phyloP scores from a whole-genome alignment of 1,284 basidiomycete genomes.

The Ganoderma lingzhi region DNA sequence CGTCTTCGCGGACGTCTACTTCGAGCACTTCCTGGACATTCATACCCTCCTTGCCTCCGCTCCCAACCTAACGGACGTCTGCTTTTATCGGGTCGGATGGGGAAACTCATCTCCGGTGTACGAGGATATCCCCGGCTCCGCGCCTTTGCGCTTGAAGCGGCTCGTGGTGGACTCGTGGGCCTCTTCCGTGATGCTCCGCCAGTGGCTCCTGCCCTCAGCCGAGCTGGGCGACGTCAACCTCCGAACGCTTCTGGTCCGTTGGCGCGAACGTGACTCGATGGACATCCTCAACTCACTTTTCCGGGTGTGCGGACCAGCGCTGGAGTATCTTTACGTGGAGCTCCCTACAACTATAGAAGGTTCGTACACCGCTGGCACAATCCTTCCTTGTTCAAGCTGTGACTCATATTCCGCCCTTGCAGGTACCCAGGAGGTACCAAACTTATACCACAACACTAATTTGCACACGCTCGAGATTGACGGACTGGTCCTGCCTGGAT shows the following conservation, averaged over 20 bases:
- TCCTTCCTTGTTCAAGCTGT: not conserved
- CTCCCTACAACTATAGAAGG: slow-evolving; percentile 26
- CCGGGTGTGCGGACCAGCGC: slow-evolving; percentile 25
- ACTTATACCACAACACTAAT: slow-evolving; percentile 22
- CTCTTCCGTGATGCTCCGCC: slow-evolving; percentile 23
- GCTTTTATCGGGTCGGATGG: slow-evolving; percentile 32
- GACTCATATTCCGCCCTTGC: not conserved
- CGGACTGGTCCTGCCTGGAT: slow-evolving; percentile 32
- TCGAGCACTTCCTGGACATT: slow-evolving; percentile 30
- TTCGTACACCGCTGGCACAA: slow-evolving; percentile 10
- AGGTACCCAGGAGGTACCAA: slow-evolving; percentile 21
- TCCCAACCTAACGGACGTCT: slow-evolving; percentile 20
- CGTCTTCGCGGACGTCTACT: slow-evolving; percentile 33
- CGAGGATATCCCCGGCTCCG: slow-evolving; percentile 4
- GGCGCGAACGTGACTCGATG: slow-evolving; percentile 30
- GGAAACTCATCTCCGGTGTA: slow-evolving; percentile 18
- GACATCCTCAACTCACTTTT: slow-evolving; percentile 29
- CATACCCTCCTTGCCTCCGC: slow-evolving; percentile 30
- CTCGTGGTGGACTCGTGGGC: slow-evolving; percentile 33
- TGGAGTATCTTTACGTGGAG: slow-evolving; percentile 31
- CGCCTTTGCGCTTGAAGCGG: slow-evolving; percentile 20
- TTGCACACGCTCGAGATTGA: slow-evolving; percentile 32
- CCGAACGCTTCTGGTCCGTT: slow-evolving; percentile 28
- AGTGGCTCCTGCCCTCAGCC: slow-evolving; percentile 29
- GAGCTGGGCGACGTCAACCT: slow-evolving; percentile 22